These are phyloP conservation scores for Narthecium ossifragum DNA, from an alignment of 106 monocot species.

Conservation along the genomic window DNA sequence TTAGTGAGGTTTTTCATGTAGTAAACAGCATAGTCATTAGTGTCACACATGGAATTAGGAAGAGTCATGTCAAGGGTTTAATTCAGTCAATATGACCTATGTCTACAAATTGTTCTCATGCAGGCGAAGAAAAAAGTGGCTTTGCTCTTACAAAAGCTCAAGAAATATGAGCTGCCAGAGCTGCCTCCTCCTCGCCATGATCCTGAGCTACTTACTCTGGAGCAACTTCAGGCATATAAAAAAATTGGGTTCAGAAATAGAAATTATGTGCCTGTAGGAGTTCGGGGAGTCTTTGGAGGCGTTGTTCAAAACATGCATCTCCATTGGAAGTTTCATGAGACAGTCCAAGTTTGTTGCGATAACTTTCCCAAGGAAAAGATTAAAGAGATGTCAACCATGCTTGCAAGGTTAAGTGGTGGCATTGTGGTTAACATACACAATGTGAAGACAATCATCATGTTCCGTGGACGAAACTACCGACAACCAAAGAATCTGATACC, in stretches of 20 bases:
- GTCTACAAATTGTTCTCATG: slow-evolving; percentile 12
- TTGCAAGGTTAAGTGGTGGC: slow-evolving; percentile 93
- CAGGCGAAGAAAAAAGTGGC: slow-evolving; percentile 99
- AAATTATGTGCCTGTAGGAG: slow-evolving; percentile 94
- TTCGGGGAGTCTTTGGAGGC: slow-evolving; percentile 96
- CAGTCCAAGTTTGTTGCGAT: slow-evolving; percentile 97
- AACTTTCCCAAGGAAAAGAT: slow-evolving; percentile 97
- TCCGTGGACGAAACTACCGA: slow-evolving; percentile 91
- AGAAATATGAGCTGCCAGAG: slow-evolving; percentile 98
- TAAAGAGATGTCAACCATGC: slow-evolving; percentile 97
- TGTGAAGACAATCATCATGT: slow-evolving; percentile 99
- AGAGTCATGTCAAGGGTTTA: too few species aligned
- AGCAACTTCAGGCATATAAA: slow-evolving; percentile 96
- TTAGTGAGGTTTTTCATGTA: too few species aligned
- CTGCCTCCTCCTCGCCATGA: slow-evolving; percentile 88
- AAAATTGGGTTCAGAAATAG: slow-evolving; percentile 94
- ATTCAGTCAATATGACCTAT: too few species aligned
- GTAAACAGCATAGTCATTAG: too few species aligned
- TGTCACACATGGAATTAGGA: too few species aligned
- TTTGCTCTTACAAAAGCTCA: slow-evolving; percentile 93
- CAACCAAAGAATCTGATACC: slow-evolving; percentile 98
- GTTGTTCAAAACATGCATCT: slow-evolving; percentile 99
- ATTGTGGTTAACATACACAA: slow-evolving; percentile 91
- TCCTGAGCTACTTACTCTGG: slow-evolving; percentile 80
- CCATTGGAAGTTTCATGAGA: slow-evolving; percentile 98